Conservation (phyloP, 1,284 basidiomycete species). For the Rhodotorula sp. region DNA sequence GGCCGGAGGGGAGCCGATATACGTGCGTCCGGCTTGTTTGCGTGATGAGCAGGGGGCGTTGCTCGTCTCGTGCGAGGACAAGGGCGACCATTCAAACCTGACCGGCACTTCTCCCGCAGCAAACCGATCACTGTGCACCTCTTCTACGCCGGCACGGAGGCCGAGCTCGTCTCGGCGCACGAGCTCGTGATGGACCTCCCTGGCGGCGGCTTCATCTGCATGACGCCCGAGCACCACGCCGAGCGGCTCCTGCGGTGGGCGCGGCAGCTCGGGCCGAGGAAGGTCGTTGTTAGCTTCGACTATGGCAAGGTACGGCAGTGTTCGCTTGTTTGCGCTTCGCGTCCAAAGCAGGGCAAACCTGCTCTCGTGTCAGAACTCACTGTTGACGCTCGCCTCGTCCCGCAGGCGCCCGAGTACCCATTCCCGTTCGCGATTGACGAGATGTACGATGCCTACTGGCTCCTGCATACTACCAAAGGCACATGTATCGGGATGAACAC, state of each 20-base stretch:
- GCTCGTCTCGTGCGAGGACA: not conserved
- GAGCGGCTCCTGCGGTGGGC: slow-evolving; percentile 90
- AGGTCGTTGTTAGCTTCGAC: slow-evolving; percentile 82
- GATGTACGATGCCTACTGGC: slow-evolving; percentile 83
- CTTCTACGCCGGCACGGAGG: slow-evolving; percentile 74
- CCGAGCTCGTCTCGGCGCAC: slow-evolving; percentile 66
- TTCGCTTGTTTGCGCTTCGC: not conserved
- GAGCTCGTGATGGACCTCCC: slow-evolving; percentile 89
- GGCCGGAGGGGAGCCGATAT: slow-evolving; percentile 74
- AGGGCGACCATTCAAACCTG: slow-evolving; percentile 37
- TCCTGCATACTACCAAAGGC: slow-evolving; percentile 78
- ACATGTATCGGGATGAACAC: slow-evolving; percentile 73
- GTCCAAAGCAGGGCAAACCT: too few species aligned
- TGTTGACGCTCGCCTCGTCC: not conserved
- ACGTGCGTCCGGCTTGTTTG: slow-evolving; percentile 16
- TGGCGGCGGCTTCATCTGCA: slow-evolving; percentile 93
- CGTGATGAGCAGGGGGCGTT: not conserved
- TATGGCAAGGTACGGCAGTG: slow-evolving; percentile 79
- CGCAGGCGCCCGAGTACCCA: slow-evolving; percentile 59
- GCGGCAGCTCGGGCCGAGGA: slow-evolving; percentile 62
- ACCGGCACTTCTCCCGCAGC: slow-evolving; percentile 49
- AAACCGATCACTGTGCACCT: slow-evolving; percentile 81
- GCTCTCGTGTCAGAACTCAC: not conserved
- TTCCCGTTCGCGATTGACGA: slow-evolving; percentile 95
- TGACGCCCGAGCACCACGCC: slow-evolving; percentile 93